Evolutionary conservation across 306 rosid genomes (phyloP), one percentile per base, ranked within the genome.

Genomic region (Astragalus membranaceus): DNA sequence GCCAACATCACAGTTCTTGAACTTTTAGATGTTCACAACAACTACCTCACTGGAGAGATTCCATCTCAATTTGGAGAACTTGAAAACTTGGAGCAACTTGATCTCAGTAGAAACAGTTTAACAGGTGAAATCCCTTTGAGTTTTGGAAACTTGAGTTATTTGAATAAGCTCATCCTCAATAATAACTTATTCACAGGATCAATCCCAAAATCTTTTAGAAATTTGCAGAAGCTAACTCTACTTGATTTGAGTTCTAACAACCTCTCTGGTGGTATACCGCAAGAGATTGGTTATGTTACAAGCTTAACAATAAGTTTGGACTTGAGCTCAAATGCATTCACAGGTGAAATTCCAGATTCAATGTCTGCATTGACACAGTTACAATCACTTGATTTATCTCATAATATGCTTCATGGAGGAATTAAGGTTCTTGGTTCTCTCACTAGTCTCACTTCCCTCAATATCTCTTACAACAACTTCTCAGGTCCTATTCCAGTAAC

Each of bases 241-340:
- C 81, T 91, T 42, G 99, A 95, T 83, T 87, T 91, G 95, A 83
- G 97, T 88, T 80, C 52, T 85, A 95, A 95, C 75, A 83, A 69
- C 76, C 85, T 95, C 75, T 88, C 95, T 55, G 96, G 97, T 52
- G 48, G 61, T 11, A 86, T 95, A 54, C 97, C 95, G 15, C 41
- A 83, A 10, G 96, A 91, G 75, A 81, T 95, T 64, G 95, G 97
- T 64, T 73, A 78, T 56, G 76, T 91, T 47, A 91, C 89, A 79
- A 95, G 99, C 88, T 85, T 95, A 84, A 85, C 91, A 17, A 91
- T 95, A 67, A 83, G 92, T 86, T 81, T 95, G 82, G 96, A 91
- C 79, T 82, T 95, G 81, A 91, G 92, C 78, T 87, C 82, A 29
- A 95, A 95, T 48, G 64, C 80, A 10, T 83, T 95, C 13, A 81